Conservation (phyloP, 2,329 filamentous ascomycete species). For the Alternaria triticina region DNA sequence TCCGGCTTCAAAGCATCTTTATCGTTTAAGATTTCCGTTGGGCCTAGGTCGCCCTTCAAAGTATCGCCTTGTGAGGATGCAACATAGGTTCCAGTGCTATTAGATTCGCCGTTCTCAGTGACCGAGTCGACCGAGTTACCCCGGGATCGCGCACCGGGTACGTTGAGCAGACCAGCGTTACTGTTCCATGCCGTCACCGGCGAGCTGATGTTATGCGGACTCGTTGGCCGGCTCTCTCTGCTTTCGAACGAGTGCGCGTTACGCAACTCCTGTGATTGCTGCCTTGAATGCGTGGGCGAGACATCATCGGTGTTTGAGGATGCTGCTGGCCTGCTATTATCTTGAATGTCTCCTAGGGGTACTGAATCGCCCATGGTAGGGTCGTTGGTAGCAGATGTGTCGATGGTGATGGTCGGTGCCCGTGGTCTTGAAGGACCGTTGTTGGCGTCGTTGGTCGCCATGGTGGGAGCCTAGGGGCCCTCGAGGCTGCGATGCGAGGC, state of each 20-base stretch:
- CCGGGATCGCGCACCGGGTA: conserved; percentile 67
- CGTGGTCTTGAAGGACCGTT: conserved; percentile 47
- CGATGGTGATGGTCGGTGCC: conserved; percentile 60
- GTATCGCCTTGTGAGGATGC: conserved; percentile 51
- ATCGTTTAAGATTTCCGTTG: conserved; percentile 66
- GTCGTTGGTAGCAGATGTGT: conserved; percentile 55
- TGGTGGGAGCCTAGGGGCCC: conserved; percentile 29
- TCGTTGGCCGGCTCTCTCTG: conserved; percentile 68
- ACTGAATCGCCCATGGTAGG: conserved; percentile 42
- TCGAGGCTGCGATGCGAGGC: conserved; percentile 13
- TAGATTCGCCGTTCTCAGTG: conserved; percentile 59
- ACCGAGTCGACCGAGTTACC: conserved; percentile 72
- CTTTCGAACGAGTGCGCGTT: conserved; percentile 68
- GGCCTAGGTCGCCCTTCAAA: conserved; percentile 50
- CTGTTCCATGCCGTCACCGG: conserved; percentile 61
- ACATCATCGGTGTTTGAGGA: conserved; percentile 30
- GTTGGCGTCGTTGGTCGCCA: conserved; percentile 37
- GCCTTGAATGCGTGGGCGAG: conserved; percentile 31
- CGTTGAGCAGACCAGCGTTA: conserved; percentile 67
- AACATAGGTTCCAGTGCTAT: conserved; percentile 66
- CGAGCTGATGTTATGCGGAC: conserved; percentile 72
- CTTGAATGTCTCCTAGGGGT: conserved; percentile 42
- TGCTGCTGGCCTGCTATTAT: conserved; percentile 34
- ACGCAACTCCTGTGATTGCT: conserved; percentile 56
- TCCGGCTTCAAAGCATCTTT: conserved; percentile 76